Evolutionary conservation across 768 basidiomycete genomes (phyloP), one percentile per base, ranked within the genome.

Genomic region (Zangia roseola): DNA sequence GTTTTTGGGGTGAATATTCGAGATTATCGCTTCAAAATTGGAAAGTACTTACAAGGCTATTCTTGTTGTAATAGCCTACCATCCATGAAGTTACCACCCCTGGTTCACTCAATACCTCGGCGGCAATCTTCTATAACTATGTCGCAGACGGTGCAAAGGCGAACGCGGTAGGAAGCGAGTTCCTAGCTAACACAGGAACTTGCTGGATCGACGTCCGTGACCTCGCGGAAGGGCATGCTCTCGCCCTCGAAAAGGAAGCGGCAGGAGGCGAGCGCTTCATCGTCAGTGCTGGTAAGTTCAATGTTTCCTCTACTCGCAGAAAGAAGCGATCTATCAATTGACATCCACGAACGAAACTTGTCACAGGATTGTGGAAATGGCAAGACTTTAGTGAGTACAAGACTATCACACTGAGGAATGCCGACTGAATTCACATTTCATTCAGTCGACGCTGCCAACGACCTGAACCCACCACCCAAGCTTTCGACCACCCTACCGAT

Each of bases 261-360:
- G 84, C 83, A 0, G 77, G 74, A 3, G 79, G 79, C 2, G 71
- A 86, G 47, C 70, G 86, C 28, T 75, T 86, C 57, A 73, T 87
- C 57, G 53, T 80, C 34, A 65, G 64, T n/a, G 67, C 62, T 3
- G 70, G 73, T 54, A 43, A 59, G 49, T 45, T 25, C 10, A 3
- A 17, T 33, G 2, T 26, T 24, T 5, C 12, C 1, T 31, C 9
- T 8, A 17, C 24, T 10, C 31, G 10, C 10, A 14, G 6, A 7
- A 25, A n/a, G 16, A 33, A 25, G 12, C 25, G 23, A 14, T 34
- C 12, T 16, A 8, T 1, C 20, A 10, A 40, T 37, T 43, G 25
- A 50, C 25, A 21, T 3, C 36, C 4, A 30, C 4, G 3, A 17
- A 10, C 14, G 6, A 2, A 10, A 14, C 5, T 19, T 17, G 40